Evolutionary conservation across 1,284 basidiomycete species (phyloP), one percentile per base, ranked within the genome.

Genomic region (Trichosporon sp.): DNA sequence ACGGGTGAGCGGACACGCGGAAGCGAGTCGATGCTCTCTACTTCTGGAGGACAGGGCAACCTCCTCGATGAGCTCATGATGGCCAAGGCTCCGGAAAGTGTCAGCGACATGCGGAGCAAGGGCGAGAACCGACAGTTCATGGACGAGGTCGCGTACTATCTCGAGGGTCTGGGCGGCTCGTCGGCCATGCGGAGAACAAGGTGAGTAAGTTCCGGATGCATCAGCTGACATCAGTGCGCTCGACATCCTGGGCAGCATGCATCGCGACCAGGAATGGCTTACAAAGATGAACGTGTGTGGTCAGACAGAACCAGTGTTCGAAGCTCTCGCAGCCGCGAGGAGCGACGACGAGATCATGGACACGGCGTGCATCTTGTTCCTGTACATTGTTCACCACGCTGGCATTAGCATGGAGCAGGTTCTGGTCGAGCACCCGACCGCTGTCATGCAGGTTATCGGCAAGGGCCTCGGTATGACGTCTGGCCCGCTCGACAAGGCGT

Each of bases 101-200:
- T 83, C 7, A 77, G 81, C 4, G 82, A 84, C 68, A 79, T 84
- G 77, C 70, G 82, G 48, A 80, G 79, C 3, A 79, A 78, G 71
- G 83, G 83, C 4, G 83, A 81, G 71, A 83, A 83, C 65, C 69
- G 82, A 19, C 74, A 78, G 12, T 82, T 84, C 72, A 77, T 81
- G 75, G 83, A 83, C 70, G 81, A 84, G 73, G 54, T 83, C 2
- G 75, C 70, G 4, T 81, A 78, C 66, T 73, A 83, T 16, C 68
- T 81, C 1, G 80, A 82, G 10, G 79, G 79, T 0, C 70, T 84
- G 1, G 56, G 64, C 1, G 77, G 79, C 67, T 32, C 74, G 6
- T 12, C 66, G 2, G 67, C 75, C 3, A 73, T 78, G 19, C 72
- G 72, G 61, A 72, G 79, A 12, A 73, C 76, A 65, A 82, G 80